A percentile compares a stretch with the other conserved stretches of the same genome.
These are phyloP conservation scores for Suillus plorans DNA, from an alignment of 768 basidiomycete genomes.

Conservation along the genomic window DNA sequence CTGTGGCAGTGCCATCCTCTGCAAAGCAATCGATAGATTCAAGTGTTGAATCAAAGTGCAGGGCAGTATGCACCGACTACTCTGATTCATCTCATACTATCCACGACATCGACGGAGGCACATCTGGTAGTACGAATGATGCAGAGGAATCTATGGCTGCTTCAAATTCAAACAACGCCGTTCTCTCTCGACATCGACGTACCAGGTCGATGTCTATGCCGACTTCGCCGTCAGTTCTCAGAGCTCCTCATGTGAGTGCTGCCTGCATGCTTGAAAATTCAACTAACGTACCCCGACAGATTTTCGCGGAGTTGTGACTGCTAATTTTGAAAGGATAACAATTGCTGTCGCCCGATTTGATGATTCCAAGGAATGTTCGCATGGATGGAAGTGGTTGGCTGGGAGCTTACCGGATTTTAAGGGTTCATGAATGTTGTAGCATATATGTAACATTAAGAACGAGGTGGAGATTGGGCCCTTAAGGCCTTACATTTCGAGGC, in stretches of 20 bases:
- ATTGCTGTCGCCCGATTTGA: not conserved
- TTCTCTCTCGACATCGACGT: conserved; percentile 22
- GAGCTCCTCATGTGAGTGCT: not conserved
- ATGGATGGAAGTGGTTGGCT: not conserved
- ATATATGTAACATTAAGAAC: not conserved
- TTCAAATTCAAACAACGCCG: not conserved
- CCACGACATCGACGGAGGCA: not conserved
- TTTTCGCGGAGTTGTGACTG: conserved; percentile 11
- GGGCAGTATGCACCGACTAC: not conserved
- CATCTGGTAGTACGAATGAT: too few relatives aligned
- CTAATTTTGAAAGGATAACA: not conserved
- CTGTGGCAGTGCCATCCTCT: not conserved
- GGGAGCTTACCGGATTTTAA: not conserved
- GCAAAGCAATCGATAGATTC: not conserved
- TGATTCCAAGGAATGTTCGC: not conserved
- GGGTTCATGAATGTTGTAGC: not conserved
- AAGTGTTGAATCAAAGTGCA: not conserved
- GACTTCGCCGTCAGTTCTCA: conserved; percentile 13
- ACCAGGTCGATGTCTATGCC: conserved; percentile 29
- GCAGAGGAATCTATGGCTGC: not conserved
- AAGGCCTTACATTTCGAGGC: not conserved
- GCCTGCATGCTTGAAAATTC: not conserved
- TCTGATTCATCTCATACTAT: not conserved
- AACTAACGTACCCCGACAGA: conserved; percentile 6
- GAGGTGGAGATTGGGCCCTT: not conserved